Base-by-base conservation (phyloP, 2,329 filamentous ascomycete species). In the Phyllosticta ampelicida region DNA sequence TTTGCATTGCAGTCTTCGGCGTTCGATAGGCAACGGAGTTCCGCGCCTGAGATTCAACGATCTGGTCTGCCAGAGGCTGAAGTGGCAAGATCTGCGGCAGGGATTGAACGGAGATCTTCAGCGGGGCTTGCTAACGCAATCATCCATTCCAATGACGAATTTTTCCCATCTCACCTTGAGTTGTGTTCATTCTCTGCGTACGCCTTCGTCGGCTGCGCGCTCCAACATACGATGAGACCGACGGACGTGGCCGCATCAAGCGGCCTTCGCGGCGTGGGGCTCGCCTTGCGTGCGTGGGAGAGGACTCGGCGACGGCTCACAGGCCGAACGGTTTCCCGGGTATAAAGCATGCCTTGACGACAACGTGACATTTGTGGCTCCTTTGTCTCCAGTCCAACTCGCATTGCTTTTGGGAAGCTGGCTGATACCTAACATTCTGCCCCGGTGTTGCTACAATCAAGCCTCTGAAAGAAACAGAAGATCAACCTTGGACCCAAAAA, bases 61-160 rank as follows among this genome's bases (percentile, higher is more conserved):
- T 26, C 21, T 29, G 18, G 36, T 44, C 44, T 19, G 44, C n/a
- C n/a, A n/a, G n/a, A n/a, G 30, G 13, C 18, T 44, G 6, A 19
- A 23, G 36, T 48, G 18, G 21, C 21, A 49, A 29, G 55, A 52
- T 57, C 20, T 10, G 20, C 49, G 20, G 29, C 20, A 52, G 16
- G 21, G 55, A 51, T 51, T 26, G 18, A 21, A 51, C 11, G 49
- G 49, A 16, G 44, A 51, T 51, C 19, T 29, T 18, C 36, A 44
- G 36, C 36, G 36, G 36, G 36, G 36, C 36, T 16, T 44, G 55
- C 51, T 53, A 48, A 29, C 55, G 55, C 55, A 48, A 57, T 56
- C 29, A 51, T 21, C 13, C 28, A 51, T n/a, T 36, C 13, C 28
- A 23, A 56, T 56, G 48, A 50, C 48, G 54, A 56, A 51, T 56